Base-by-base conservation (phyloP, 2,329 filamentous ascomycete genomes). In the Trichoderma afroharzianum region DNA sequence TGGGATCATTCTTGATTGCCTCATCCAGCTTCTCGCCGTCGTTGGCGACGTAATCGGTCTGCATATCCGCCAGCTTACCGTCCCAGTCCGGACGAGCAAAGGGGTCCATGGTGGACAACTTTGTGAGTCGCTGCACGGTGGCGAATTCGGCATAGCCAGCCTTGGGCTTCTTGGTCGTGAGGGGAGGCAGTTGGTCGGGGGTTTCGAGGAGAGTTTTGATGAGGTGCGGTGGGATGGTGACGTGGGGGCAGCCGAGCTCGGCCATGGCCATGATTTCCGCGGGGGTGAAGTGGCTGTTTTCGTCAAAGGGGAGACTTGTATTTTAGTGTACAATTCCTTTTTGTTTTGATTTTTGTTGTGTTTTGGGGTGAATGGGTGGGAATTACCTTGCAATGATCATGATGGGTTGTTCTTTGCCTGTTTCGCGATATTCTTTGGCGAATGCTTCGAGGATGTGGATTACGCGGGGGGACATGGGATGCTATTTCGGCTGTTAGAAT, bases 41-140 rank as follows among this genome's bases (percentile, higher is more conserved):
- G 67, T 85, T 78, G 3, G 82, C 81, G 14, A 85, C 79, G 69
- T 85, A 85, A 76, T 85, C 83, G 2, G 83, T 78, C 39, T 81
- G 78, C 5, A 80, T 81, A 43, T 78, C 77, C 6, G 80, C 80
- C 28, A 82, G 75, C 67, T 79, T 78, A 32, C 80, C 82, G 61
- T 83, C 79, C 78, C 79, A 81, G 26, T 76, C 75, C 3, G 79
- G 74, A 18, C 76, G 78, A 3, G 78, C 78, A 28, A 85, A 77
- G 1, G 82, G 81, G 72, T 85, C 82, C n/a, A 77, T 77, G 30
- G 74, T 78, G 4, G 78, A 76, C 15, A 83, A 72, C 71, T 79
- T 79, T 63, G 75, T 73, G 30, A 81, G 75, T 28, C 81, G 72
- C 55, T 76, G 69, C 9, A 80, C 76, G 18, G 80, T 80, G 43